Base-by-base conservation (phyloP, 805 yeast genomes). In the Candida loeiensis region DNA sequence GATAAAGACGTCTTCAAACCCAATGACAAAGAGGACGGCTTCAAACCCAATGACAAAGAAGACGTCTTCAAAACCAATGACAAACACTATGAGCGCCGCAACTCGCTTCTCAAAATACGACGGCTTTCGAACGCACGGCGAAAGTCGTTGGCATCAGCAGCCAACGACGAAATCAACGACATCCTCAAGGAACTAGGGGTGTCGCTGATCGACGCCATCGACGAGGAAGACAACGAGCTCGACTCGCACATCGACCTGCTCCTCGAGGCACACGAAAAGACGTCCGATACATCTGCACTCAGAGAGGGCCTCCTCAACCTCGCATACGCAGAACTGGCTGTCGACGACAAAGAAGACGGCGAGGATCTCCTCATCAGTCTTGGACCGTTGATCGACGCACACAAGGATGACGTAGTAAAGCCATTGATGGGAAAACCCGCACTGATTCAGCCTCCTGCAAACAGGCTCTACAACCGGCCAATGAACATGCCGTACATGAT, bases 371-470 rank as follows among this genome's bases (percentile, higher is more conserved):
- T 69, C 16, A 70, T 69, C 12, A 55, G 64, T 27, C 53, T 68
- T 37, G 66, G 63, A 5, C 72, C 72, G 9, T 55, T 66, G 38
- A 61, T 66, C 21, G 62, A 61, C 46, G 68, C 63, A 3, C 66
- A 64, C 38, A 28, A 36, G 34, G 36, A 32, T 11, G 17, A 33
- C 16, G 16, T 12, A n/a, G 12, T 16, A 9, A 33, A 51, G 6
- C 71, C 73, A 7, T 51, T 69, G 39, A 68, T 69, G 73, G 74
- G 74, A 3, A 66, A 66, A 40, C 69, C 71, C 4, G 74, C 74
- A 14, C 58, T 71, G 14, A 67, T 69, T 14, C 74, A 68, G 44
- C 74, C 74, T 6, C 71, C 73, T 2, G 55, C 70, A 5, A 63
- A 64, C 39, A 50, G 69, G 36, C 39, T 64, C 5, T 69, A 68